Percentiles rank a stretch among this genome's conserved stretches.
Evolutionary conservation across 1,139 yeast genomes (phyloP).

Genomic region (Williopsis jadinii): DNA sequence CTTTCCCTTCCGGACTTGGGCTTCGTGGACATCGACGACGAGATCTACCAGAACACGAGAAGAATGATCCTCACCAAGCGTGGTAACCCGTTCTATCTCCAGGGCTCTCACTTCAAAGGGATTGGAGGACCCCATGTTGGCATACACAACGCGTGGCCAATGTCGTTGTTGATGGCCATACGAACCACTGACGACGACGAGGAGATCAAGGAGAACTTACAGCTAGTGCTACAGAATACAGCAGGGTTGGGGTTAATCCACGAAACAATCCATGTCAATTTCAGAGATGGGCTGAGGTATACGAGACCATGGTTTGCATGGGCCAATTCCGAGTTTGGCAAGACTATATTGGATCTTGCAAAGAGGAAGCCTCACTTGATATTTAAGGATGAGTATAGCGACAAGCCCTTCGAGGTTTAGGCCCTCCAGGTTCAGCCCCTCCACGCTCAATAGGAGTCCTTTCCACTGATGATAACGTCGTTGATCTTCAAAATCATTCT

Average conservation of each 20-base stretch:
- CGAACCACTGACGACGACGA: slow-evolving; percentile 68
- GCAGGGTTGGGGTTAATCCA: slow-evolving; percentile 78
- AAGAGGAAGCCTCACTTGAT: slow-evolving; percentile 67
- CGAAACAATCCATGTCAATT: slow-evolving; percentile 68
- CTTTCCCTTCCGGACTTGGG: slow-evolving; percentile 80
- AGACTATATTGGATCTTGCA: slow-evolving; percentile 71
- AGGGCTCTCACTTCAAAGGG: slow-evolving; percentile 61
- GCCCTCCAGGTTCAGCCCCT: slow-evolving; percentile 13
- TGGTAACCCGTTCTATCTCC: slow-evolving; percentile 74
- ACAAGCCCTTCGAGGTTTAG: slow-evolving; percentile 12
- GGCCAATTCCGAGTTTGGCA: slow-evolving; percentile 91
- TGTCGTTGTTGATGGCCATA: slow-evolving; percentile 69
- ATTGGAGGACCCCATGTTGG: slow-evolving; percentile 93
- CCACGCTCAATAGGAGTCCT: slow-evolving; percentile 75
- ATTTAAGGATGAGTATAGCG: slow-evolving; percentile 38
- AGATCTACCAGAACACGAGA: slow-evolving; percentile 70
- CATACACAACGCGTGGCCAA: slow-evolving; percentile 79
- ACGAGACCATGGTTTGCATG: slow-evolving; percentile 91
- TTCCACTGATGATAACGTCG: slow-evolving; percentile 89
- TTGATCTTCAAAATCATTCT: slow-evolving; percentile 96
- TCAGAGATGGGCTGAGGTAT: slow-evolving; percentile 37
- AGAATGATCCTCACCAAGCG: slow-evolving; percentile 59
- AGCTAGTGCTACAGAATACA: slow-evolving; percentile 51
- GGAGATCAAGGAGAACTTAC: slow-evolving; percentile 50
- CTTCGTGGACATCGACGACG: slow-evolving; percentile 43